Conservation (phyloP, 305 asterid species). For the Fraxinus sp. region DNA sequence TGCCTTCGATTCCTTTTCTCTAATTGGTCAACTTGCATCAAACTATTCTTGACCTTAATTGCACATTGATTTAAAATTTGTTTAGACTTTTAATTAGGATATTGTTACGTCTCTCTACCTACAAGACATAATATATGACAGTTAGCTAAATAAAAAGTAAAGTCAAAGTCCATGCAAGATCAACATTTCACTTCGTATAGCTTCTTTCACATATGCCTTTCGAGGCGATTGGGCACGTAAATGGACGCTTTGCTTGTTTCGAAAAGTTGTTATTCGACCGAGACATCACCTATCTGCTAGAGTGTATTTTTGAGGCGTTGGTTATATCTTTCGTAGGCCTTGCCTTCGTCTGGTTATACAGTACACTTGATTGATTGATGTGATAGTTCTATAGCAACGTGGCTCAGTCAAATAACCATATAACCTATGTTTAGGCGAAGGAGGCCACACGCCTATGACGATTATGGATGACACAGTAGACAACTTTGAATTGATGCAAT, state of each 20-base stretch:
- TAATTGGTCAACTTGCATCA: neutral
- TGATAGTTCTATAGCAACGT: too few species aligned
- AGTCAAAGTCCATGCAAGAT: neutral
- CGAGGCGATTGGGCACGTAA: neutral
- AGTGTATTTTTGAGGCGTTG: neutral
- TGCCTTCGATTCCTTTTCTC: neutral
- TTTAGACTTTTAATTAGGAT: neutral
- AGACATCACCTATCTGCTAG: neutral
- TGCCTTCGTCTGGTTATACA: neutral
- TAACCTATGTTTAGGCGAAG: too few species aligned
- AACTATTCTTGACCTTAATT: neutral
- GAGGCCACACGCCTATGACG: neutral
- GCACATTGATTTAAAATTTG: conserved; percentile 16
- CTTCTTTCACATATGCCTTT: neutral
- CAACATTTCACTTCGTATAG: neutral
- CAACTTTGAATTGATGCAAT: neutral
- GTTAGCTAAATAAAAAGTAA: too few species aligned
- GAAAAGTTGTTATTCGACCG: neutral
- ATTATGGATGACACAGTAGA: neutral
- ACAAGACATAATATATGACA: too few species aligned
- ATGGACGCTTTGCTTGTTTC: neutral
- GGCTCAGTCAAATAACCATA: too few species aligned
- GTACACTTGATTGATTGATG: neutral
- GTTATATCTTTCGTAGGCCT: neutral
- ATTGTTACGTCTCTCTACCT: too few species aligned